Percentiles rank a stretch among this genome's conserved stretches.
phyloP scores from a whole-genome alignment of 805 yeast species.

The Teunomyces stri region DNA sequence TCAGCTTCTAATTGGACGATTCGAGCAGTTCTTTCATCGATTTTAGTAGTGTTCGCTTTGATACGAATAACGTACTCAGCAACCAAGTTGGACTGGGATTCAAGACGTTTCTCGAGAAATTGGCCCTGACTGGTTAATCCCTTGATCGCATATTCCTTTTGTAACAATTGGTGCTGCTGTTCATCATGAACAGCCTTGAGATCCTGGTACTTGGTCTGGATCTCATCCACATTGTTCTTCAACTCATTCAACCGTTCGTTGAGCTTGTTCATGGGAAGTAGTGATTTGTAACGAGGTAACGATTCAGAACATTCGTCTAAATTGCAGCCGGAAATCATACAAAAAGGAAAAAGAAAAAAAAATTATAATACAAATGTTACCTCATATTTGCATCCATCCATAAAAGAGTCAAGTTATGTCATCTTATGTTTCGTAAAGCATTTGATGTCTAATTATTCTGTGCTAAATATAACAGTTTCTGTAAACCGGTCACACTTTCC shows the following conservation, averaged over 20 bases:
- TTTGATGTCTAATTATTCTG: conserved; percentile 2
- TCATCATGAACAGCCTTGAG: conserved; percentile 8
- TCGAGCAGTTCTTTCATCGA: conserved; percentile 1
- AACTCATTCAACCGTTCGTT: conserved; percentile 13
- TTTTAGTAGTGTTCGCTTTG: conserved; percentile 5
- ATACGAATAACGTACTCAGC: conserved; percentile 5
- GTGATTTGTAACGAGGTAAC: not conserved
- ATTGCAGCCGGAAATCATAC: not conserved
- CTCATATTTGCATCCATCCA: too few species aligned
- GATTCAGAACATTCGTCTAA: not conserved
- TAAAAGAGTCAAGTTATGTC: too few species aligned
- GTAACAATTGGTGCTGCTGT: conserved; percentile 10
- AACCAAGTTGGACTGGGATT: conserved; percentile 2
- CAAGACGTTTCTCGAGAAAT: conserved; percentile 8
- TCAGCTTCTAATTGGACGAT: conserved; percentile 5
- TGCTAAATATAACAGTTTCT: conserved; percentile 50
- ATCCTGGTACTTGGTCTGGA: conserved; percentile 12
- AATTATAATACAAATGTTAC: too few species aligned
- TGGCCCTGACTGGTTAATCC: conserved; percentile 11
- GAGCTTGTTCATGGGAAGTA: conserved; percentile 13
- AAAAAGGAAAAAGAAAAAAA: not conserved
- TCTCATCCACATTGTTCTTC: conserved; percentile 11
- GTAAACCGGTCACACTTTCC: conserved; percentile 54
- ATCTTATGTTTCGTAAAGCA: too few species aligned
- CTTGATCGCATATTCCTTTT: conserved; percentile 12